Percentiles rank a stretch among this genome's conserved stretches.
phyloP scores from a whole-genome alignment of 257 asterid genomes.

The Solanum chilense region DNA sequence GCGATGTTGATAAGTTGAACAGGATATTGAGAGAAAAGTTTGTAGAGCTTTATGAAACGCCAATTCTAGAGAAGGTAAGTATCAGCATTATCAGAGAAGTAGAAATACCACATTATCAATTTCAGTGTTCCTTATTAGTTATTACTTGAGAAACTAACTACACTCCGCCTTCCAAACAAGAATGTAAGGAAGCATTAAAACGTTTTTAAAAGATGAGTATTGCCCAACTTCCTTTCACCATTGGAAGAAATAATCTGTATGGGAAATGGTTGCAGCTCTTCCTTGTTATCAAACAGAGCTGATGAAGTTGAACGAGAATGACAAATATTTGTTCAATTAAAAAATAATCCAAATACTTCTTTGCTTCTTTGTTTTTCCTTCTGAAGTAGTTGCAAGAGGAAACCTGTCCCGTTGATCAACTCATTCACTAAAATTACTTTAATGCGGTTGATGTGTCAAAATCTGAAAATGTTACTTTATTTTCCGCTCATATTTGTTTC shows the following conservation, averaged over 20 bases:
- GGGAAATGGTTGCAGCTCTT: neutral
- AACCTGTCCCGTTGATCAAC: neutral
- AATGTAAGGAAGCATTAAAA: neutral
- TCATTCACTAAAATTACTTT: neutral
- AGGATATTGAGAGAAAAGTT: slow-evolving; percentile 70
- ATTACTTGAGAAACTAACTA: neutral
- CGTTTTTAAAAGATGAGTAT: neutral
- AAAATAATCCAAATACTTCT: neutral
- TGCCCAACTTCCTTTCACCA: neutral
- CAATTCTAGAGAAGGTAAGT: slow-evolving; percentile 79
- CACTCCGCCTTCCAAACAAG: neutral
- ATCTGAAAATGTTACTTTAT: neutral
- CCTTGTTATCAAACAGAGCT: neutral
- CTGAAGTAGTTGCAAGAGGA: neutral
- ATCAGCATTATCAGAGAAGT: neutral
- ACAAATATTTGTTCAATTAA: neutral
- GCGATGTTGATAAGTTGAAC: slow-evolving; percentile 82
- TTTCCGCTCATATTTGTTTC: neutral
- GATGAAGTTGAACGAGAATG: neutral
- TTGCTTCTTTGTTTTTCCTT: neutral
- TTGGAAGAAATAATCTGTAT: neutral
- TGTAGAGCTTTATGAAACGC: slow-evolving; percentile 76
- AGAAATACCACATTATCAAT: neutral
- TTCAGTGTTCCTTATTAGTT: neutral
- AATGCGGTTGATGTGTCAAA: neutral